Percentiles rank a stretch among this genome's conserved stretches.
Conservation (phyloP, 768 basidiomycete species). For the Russula griseocarnosa region DNA sequence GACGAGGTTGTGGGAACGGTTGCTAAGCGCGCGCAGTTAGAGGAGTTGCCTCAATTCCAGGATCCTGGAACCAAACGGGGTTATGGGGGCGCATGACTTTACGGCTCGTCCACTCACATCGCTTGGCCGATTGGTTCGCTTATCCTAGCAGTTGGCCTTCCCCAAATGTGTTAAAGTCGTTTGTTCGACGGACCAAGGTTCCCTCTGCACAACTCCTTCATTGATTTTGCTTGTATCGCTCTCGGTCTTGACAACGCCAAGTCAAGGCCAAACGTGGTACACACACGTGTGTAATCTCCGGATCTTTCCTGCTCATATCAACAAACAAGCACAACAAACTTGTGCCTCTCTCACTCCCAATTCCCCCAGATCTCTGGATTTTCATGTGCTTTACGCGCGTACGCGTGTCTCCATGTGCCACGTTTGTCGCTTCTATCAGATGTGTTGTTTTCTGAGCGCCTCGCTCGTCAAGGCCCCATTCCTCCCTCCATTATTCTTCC, state of each 20-base stretch:
- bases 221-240: constrained; percentile 1
- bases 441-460: constrained; percentile 22
- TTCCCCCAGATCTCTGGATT: constrained; percentile 15
- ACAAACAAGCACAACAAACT: constrained; percentile 7
- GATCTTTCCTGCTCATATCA: constrained; percentile 23
- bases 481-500: background rate
- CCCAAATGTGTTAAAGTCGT: constrained; percentile 7
- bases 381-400: constrained; percentile 24
- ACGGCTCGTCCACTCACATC: constrained; percentile 2
- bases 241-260: constrained; percentile 10
- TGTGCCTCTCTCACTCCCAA: constrained; percentile 8
- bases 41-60: constrained; percentile 6
- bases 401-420: constrained; percentile 23
- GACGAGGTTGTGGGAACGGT: constrained; percentile 18
- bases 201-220: constrained; percentile 2
- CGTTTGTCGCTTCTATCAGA: constrained; percentile 26
- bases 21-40: constrained; percentile 13
- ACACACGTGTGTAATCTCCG: constrained; percentile 8
- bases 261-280: constrained; percentile 12
- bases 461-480: constrained; percentile 17
- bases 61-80: constrained; percentile 6
- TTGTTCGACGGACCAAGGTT: background rate
- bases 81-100: constrained; percentile 9
- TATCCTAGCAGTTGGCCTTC: constrained; percentile 15
- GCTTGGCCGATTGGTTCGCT: background rate